phyloP scores from a whole-genome alignment of 2,329 filamentous ascomycete species.

The Aureobasidium subglaciale region DNA sequence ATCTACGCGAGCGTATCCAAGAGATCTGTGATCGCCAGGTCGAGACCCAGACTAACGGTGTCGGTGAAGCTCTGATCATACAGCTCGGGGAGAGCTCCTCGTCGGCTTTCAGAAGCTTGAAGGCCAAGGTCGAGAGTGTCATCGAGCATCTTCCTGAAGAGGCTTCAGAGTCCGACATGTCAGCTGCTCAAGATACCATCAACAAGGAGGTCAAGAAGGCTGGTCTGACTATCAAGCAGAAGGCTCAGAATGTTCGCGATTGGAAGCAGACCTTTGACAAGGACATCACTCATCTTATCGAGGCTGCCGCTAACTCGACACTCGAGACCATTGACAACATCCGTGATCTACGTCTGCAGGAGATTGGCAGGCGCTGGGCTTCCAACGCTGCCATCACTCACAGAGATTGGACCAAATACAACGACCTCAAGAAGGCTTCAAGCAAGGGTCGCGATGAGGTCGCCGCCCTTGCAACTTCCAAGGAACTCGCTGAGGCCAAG shows the following conservation, averaged over 20 bases:
- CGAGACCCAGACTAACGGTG: constrained; percentile 55
- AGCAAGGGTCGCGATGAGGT: constrained; percentile 80
- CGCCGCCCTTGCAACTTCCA: constrained; percentile 64
- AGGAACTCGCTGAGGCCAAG: constrained; percentile 64
- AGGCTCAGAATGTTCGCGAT: constrained; percentile 66
- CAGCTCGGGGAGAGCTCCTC: constrained; percentile 63
- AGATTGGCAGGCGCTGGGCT: constrained; percentile 89
- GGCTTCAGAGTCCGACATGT: constrained; percentile 45
- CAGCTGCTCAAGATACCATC: constrained; percentile 47
- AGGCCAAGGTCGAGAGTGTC: constrained; percentile 55
- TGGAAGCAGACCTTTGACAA: constrained; percentile 69
- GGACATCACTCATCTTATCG: constrained; percentile 61
- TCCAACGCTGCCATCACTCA: constrained; percentile 95
- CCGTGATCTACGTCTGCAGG: constrained; percentile 75
- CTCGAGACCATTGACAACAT: constrained; percentile 77
- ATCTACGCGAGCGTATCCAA: constrained; percentile 54
- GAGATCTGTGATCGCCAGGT: constrained; percentile 70
- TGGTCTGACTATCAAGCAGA: constrained; percentile 66
- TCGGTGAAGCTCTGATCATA: constrained; percentile 59
- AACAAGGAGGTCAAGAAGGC: constrained; percentile 54
- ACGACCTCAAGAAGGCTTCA: constrained; percentile 75
- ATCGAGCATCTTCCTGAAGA: constrained; percentile 52
- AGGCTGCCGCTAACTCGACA: constrained; percentile 68
- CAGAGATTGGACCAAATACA: constrained; percentile 94
- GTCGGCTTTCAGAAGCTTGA: constrained; percentile 58